Evolutionary conservation across 495 filamentous ascomycete genomes (phyloP).

Genomic region (Amphirosellinia nigrospora): DNA sequence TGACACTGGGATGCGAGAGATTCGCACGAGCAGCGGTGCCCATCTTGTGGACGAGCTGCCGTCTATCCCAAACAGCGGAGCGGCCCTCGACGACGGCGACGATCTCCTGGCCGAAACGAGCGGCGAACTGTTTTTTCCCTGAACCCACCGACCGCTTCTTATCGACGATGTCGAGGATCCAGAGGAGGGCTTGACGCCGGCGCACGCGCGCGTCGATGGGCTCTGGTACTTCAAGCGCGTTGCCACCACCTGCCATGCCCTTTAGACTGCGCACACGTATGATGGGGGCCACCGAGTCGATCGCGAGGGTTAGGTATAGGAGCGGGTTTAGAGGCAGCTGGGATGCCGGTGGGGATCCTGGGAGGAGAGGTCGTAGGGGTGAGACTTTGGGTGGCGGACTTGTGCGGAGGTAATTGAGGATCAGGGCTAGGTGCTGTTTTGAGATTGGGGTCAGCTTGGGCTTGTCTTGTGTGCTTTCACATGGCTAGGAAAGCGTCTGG

Average conservation of each 20-base stretch:
- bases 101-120: constrained; percentile 85
- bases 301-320: constrained; percentile 80
- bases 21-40: constrained; percentile 77
- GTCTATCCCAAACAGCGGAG: constrained; percentile 81
- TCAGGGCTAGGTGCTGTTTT: constrained; percentile 77
- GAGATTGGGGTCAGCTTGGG: constrained; percentile 19
- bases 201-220: constrained; percentile 77
- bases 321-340: constrained; percentile 81
- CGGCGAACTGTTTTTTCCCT: constrained; percentile 69
- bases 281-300: constrained; percentile 94
- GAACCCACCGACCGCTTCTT: constrained; percentile 71
- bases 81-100: constrained; percentile 85
- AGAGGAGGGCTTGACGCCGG: constrained; percentile 75
- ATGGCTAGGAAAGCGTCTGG: neutral
- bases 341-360: constrained; percentile 70
- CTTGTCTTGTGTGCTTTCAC: constrained; percentile 12
- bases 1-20: constrained; percentile 46
- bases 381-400: constrained; percentile 74
- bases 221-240: constrained; percentile 78
- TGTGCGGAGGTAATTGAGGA: constrained; percentile 88
- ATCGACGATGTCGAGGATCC: constrained; percentile 83
- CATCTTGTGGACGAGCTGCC: constrained; percentile 73
- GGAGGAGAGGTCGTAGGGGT: constrained; percentile 71
- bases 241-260: constrained; percentile 85
- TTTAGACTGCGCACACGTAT: constrained; percentile 75